Evolutionary conservation across 345 rosid species (phyloP), one percentile per base, ranked within the genome.

Genomic region (Brassica cretica): DNA sequence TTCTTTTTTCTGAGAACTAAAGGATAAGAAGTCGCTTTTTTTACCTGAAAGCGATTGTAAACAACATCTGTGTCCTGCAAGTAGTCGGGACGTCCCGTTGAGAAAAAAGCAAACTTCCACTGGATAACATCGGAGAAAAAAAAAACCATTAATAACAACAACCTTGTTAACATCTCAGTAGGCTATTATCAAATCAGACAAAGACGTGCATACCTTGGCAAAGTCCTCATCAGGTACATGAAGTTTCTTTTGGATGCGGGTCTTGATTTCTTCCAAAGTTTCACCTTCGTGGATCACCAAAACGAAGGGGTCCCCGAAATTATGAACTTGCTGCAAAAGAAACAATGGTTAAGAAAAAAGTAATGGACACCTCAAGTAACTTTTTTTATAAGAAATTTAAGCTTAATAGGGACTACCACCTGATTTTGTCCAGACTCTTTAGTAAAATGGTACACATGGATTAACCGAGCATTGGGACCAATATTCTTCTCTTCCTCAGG

Each of bases 271-370:
- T 80, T 89, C 87, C 66, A 94, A 80, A 24, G 90, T 92, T 82
- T 94, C 98, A 73, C 90, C 93, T 76, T 92, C 98, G 73, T 80
- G 97, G 79, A 92, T 89, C 30, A 91, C 95, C 84, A 94, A 83
- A 82, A 94, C 89, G 84, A 94, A 94, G 18, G 98, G 98, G 71
- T 94, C 98, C 5, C 98, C 98, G 53, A 94, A 94, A 74, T 91
- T 91, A 60, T 92, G 97, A 25, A 94, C 87, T 82, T 94, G 97
- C 94, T 94, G 87, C 73, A 73, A 15, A 73, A 55, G 53, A 77
- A 64, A 46, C 39, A 75, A 59, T 56, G 24, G 70, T 74, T 0
- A 53, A 19, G 7, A 56, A 24, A 4, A 46, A 4, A 12, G 32
- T 63, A 66, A 46, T 4, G 6, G 53, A 46, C 53, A 4, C 53